Evolutionary conservation across 208 protist species (phyloP).

Genomic region (Leishmania tarentolae): DNA sequence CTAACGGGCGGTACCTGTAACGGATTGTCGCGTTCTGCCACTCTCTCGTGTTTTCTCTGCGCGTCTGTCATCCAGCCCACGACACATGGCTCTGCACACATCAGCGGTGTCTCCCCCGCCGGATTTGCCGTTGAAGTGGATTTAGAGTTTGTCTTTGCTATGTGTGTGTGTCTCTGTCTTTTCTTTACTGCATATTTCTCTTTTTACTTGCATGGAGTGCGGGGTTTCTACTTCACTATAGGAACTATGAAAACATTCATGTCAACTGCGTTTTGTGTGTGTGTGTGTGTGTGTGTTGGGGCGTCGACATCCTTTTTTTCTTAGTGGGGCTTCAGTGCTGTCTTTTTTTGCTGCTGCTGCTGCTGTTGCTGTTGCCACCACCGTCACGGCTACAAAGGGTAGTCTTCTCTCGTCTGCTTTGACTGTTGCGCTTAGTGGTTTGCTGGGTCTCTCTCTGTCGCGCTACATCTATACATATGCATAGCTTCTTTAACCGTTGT

Average conservation of each 20-base stretch:
- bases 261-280: neutral
- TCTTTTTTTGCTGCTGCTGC: neutral
- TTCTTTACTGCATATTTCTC: neutral
- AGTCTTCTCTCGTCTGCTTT: neutral
- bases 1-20: neutral
- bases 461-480: neutral
- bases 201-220: neutral
- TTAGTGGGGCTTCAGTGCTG: neutral
- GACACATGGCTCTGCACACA: neutral
- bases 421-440: neutral
- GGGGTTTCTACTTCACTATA: neutral
- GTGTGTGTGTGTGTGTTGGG: constrained; percentile 6
- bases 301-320: neutral
- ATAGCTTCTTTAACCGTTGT: neutral
- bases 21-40: neutral
- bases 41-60: neutral
- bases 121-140: neutral
- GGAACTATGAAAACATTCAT: neutral
- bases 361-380: neutral
- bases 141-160: neutral
- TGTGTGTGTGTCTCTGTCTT: neutral
- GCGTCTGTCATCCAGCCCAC: neutral
- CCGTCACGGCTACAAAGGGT: neutral
- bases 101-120: neutral
- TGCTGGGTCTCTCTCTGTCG: neutral